Conservation (phyloP, 192 early-diverging fungal genomes). For the Entomortierella beljakovae region DNA sequence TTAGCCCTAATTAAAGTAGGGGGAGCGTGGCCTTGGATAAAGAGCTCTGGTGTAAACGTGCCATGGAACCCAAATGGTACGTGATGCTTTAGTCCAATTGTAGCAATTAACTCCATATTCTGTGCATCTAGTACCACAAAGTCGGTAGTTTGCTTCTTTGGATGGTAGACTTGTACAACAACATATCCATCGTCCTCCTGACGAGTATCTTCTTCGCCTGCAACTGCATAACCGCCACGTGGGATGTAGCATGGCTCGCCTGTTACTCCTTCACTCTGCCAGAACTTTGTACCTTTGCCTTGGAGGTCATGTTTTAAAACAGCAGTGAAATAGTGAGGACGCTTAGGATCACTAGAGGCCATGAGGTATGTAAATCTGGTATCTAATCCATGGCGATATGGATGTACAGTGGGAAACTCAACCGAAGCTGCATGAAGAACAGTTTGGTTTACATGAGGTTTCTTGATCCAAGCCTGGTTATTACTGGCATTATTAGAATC, state of each 20-base stretch:
- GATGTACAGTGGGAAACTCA: constrained; percentile 46
- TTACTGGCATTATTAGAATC: neutral
- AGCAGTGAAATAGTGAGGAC: constrained; percentile 49
- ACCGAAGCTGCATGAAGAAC: constrained; percentile 44
- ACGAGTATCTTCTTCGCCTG: constrained; percentile 11
- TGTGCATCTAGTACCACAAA: constrained; percentile 48
- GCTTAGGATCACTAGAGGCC: constrained; percentile 52
- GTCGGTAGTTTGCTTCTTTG: constrained; percentile 41
- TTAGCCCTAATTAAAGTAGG: constrained; percentile 32
- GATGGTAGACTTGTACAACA: constrained; percentile 47
- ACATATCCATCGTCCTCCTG: constrained; percentile 45
- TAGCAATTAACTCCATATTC: constrained; percentile 44
- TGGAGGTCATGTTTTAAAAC: constrained; percentile 49
- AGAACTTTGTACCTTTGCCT: constrained; percentile 34
- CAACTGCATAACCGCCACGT: constrained; percentile 32
- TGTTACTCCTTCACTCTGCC: constrained; percentile 48
- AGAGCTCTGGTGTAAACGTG: constrained; percentile 49
- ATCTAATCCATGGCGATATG: constrained; percentile 44
- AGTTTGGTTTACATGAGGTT: constrained; percentile 17
- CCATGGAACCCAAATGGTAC: constrained; percentile 53
- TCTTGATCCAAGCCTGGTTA: neutral
- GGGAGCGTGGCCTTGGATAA: constrained; percentile 10
- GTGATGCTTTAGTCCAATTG: constrained; percentile 48
- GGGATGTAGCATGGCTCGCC: constrained; percentile 53
- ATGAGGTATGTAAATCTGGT: constrained; percentile 51